Evolutionary conservation across 2,329 filamentous ascomycete species (phyloP).

Genomic region (Parastagonospora nodorum): DNA sequence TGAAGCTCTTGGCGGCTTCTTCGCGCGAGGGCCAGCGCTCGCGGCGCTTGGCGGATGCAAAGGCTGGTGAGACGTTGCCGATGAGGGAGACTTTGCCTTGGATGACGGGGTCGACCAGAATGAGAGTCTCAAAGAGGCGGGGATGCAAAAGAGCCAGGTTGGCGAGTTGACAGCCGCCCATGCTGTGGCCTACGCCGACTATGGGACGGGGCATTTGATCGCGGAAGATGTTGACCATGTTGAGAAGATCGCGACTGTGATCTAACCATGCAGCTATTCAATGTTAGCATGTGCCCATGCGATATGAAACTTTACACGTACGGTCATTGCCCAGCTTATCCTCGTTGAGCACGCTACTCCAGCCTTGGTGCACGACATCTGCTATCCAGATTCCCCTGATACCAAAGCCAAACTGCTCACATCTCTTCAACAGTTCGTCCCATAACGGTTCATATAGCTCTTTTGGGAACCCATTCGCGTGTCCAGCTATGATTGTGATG

Average conservation of each 20-base stretch:
- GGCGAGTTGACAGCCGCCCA: conserved; percentile 76
- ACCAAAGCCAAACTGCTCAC: conserved; percentile 64
- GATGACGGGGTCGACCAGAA: conserved; percentile 87
- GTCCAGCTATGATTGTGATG: conserved; percentile 82
- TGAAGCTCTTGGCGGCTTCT: conserved; percentile 70
- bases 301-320: conserved; percentile 51
- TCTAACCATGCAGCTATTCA: conserved; percentile 79
- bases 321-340: conserved; percentile 79
- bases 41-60: conserved; percentile 71
- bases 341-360: conserved; percentile 79
- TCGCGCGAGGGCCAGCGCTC: conserved; percentile 81
- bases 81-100: conserved; percentile 53
- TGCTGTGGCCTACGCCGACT: conserved; percentile 85
- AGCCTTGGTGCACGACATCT: conserved; percentile 84
- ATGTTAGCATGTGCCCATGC: background rate
- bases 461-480: conserved; percentile 95
- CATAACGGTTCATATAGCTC: conserved; percentile 93
- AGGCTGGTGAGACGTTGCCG: conserved; percentile 53
- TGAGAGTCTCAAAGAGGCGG: conserved; percentile 73
- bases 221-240: conserved; percentile 84
- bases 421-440: conserved; percentile 73
- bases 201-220: conserved; percentile 79
- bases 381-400: conserved; percentile 89
- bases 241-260: conserved; percentile 79
- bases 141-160: conserved; percentile 79